phyloP scores from a whole-genome alignment of 345 rosid genomes.

The Euphorbia pulcherrima region DNA sequence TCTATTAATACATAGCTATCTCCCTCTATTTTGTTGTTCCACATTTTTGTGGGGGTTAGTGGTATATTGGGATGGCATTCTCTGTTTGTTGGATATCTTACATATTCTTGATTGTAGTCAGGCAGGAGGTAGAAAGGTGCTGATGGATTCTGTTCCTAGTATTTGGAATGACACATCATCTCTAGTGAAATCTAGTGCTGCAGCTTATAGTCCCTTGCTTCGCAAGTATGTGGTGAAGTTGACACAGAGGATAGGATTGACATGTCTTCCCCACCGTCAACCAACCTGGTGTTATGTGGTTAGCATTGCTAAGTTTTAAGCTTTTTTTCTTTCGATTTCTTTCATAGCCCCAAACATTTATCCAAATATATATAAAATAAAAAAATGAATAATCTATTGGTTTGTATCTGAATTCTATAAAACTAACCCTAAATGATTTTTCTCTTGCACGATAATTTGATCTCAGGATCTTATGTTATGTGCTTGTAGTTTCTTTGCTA shows the following conservation, averaged over 20 bases:
- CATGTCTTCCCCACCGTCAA: conserved; percentile 77
- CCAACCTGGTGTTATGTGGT: conserved; percentile 92
- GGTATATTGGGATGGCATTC: conserved; percentile 16
- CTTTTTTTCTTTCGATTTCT: background rate
- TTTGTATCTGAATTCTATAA: background rate
- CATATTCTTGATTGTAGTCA: conserved; percentile 39
- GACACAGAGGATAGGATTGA: conserved; percentile 82
- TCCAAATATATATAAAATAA: background rate
- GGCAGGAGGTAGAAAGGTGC: conserved; percentile 64
- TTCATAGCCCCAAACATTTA: background rate
- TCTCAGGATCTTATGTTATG: background rate
- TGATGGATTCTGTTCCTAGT: conserved; percentile 55
- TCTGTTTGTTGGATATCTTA: conserved; percentile 22
- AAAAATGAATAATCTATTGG: background rate
- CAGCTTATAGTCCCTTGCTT: conserved; percentile 71
- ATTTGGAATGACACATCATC: conserved; percentile 59
- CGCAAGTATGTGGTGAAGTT: conserved; percentile 79
- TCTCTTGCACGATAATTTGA: background rate
- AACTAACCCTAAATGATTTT: background rate
- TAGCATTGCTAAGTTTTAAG: conserved; percentile 18
- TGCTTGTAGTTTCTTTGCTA: conserved; percentile 2
- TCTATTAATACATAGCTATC: background rate
- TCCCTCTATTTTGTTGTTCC: background rate
- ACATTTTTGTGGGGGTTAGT: conserved; percentile 9
- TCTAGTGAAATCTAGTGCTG: conserved; percentile 56